Conservation (phyloP, 768 basidiomycete genomes). For the Suillus subluteus region DNA sequence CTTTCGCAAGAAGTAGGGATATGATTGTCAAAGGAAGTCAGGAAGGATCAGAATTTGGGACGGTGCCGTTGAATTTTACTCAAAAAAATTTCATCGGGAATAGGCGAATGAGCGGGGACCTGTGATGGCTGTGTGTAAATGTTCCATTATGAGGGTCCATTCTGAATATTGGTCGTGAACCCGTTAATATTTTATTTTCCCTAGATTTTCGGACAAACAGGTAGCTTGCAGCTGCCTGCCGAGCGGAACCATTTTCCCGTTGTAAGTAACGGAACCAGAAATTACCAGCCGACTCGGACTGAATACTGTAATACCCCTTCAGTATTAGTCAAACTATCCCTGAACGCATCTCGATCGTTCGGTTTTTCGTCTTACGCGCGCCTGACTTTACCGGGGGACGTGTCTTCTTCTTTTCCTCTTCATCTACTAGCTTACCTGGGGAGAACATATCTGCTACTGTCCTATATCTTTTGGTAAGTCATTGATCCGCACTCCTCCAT, state of each 20-base stretch:
- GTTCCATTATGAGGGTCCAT: constrained; percentile 12
- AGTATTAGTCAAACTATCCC: constrained; percentile 34
- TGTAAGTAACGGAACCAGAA: constrained; percentile 34
- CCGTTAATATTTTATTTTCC: constrained; percentile 15
- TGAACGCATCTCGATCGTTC: constrained; percentile 27
- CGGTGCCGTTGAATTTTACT: constrained; percentile 26
- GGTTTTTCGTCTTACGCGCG: constrained; percentile 35
- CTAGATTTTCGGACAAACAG: constrained; percentile 21
- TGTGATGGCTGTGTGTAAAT: constrained; percentile 42
- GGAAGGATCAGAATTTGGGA: constrained; percentile 18
- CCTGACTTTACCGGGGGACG: constrained; percentile 20
- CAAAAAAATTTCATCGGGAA: constrained; percentile 40
- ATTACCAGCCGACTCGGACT: constrained; percentile 31
- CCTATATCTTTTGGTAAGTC: constrained; percentile 37
- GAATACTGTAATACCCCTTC: constrained; percentile 32
- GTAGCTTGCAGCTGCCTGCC: constrained; percentile 8
- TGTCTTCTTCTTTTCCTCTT: constrained; percentile 23
- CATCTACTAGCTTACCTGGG: constrained; percentile 19
- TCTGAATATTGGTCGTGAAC: constrained; percentile 15
- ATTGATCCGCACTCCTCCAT: constrained; percentile 9
- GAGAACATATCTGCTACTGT: constrained; percentile 5
- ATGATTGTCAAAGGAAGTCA: constrained; percentile 13
- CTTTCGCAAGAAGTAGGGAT: constrained; percentile 16
- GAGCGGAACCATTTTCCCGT: constrained; percentile 33
- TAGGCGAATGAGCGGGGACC: constrained; percentile 42